These are phyloP conservation scores for Penicillium longicatenatum DNA, from an alignment of 495 filamentous ascomycete genomes.

Conservation along the genomic window DNA sequence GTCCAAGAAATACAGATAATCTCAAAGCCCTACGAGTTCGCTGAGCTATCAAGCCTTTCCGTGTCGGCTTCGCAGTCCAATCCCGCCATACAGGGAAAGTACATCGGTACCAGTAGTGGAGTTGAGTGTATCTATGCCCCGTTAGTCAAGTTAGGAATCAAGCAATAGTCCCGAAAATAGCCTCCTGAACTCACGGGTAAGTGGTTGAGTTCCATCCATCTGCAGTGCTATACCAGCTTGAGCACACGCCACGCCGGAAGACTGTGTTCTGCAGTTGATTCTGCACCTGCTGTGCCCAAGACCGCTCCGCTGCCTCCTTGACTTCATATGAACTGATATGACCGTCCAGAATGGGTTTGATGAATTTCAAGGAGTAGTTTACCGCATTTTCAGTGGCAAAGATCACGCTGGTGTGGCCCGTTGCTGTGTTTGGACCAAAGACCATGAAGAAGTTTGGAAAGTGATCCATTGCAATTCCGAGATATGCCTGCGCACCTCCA, in stretches of 20 bases:
- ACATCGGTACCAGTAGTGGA: conserved; percentile 51
- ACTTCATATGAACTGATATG: conserved; percentile 45
- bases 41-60: conserved; percentile 40
- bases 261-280: conserved; percentile 53
- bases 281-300: conserved; percentile 57
- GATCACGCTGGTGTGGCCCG: conserved; percentile 64
- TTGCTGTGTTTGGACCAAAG: conserved; percentile 66
- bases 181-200: conserved; percentile 54
- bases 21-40: conserved; percentile 17
- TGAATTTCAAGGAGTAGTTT: conserved; percentile 46
- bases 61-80: conserved; percentile 56
- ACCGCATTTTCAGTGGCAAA: conserved; percentile 62
- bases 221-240: conserved; percentile 58
- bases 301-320: conserved; percentile 54
- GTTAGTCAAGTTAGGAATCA: conserved; percentile 1
- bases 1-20: conserved; percentile 20
- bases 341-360: conserved; percentile 42
- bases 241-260: conserved; percentile 54
- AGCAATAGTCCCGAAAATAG: not conserved
- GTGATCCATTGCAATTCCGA: conserved; percentile 62
- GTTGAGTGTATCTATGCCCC: conserved; percentile 47
- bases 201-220: conserved; percentile 61
- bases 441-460: conserved; percentile 73
- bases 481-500: conserved; percentile 66
- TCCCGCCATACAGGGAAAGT: conserved; percentile 58